Evolutionary conservation across 768 basidiomycete genomes (phyloP).

Genomic region (Rhizopogon vinicolor): DNA sequence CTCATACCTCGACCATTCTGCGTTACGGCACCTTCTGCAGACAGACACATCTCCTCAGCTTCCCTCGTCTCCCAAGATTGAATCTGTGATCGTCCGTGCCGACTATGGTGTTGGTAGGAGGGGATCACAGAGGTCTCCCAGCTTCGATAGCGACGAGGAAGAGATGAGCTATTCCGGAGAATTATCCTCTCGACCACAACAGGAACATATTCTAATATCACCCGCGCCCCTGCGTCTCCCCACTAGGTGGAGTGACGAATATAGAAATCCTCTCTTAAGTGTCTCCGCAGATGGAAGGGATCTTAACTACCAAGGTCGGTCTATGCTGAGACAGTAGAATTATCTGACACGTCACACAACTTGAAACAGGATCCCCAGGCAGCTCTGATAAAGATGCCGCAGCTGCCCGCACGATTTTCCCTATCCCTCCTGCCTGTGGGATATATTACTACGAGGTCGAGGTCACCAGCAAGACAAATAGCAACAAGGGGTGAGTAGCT

Average conservation of each 20-base stretch:
- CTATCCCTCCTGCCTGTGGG: constrained; percentile 82
- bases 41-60: constrained; percentile 39
- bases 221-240: constrained; percentile 55
- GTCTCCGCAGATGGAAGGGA: constrained; percentile 72
- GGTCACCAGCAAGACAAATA: constrained; percentile 75
- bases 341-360: constrained; percentile 1
- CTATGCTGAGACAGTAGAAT: background rate
- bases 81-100: constrained; percentile 17
- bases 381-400: constrained; percentile 80
- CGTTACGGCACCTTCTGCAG: constrained; percentile 64
- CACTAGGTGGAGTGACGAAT: constrained; percentile 75
- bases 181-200: constrained; percentile 19
- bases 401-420: constrained; percentile 69
- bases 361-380: constrained; percentile 41
- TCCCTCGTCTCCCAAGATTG: constrained; percentile 35
- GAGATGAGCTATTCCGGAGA: constrained; percentile 49
- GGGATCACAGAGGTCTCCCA: constrained; percentile 32
- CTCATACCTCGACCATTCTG: constrained; percentile 72
- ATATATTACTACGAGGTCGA: constrained; percentile 95
- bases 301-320: constrained; percentile 62
- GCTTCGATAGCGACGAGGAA: constrained; percentile 67
- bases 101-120: constrained; percentile 15
- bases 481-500: constrained; percentile 65
- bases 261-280: constrained; percentile 51
- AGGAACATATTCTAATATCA: constrained; percentile 11